These are phyloP conservation scores for Phytopythium ostracodes DNA, from an alignment of 352 stramenopile genomes.

Conservation along the genomic window DNA sequence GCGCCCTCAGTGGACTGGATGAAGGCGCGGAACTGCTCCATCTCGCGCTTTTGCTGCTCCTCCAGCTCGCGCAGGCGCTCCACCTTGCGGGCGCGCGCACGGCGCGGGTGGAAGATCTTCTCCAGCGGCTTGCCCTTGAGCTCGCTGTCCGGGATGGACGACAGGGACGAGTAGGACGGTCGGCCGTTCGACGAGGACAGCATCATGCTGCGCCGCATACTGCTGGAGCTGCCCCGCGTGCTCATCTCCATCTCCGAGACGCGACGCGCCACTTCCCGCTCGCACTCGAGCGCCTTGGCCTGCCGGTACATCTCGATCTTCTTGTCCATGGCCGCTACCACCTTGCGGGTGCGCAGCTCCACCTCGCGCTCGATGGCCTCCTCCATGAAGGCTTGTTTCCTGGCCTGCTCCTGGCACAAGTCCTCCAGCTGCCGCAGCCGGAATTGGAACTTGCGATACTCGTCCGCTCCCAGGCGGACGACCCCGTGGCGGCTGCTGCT, in stretches of 20 bases:
- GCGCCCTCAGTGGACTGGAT: slow-evolving; percentile 59
- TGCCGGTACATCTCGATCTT: slow-evolving; percentile 86
- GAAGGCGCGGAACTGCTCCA: slow-evolving; percentile 87
- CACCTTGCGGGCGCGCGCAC: slow-evolving; percentile 44
- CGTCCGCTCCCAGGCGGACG: slow-evolving; percentile 55
- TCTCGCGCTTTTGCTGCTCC: slow-evolving; percentile 74
- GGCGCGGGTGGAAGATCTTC: slow-evolving; percentile 71
- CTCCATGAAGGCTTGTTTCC: slow-evolving; percentile 70
- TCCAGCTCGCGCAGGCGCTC: slow-evolving; percentile 67
- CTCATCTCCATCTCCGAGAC: slow-evolving; percentile 43
- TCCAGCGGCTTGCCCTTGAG: slow-evolving; percentile 60
- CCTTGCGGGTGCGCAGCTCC: slow-evolving; percentile 49
- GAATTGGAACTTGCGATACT: slow-evolving; percentile 85
- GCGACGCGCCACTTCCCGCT: slow-evolving; percentile 73
- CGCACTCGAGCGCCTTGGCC: slow-evolving; percentile 73
- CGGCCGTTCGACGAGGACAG: slow-evolving; percentile 6
- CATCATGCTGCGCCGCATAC: slow-evolving; percentile 10
- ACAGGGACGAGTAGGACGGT: background rate
- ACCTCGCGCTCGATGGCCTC: slow-evolving; percentile 79
- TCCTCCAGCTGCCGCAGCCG: slow-evolving; percentile 77
- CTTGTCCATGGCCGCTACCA: slow-evolving; percentile 75
- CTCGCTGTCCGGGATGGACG: slow-evolving; percentile 22
- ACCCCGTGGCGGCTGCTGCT: slow-evolving; percentile 25
- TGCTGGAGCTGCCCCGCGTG: slow-evolving; percentile 9
- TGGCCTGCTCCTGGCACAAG: slow-evolving; percentile 59